These are phyloP conservation scores for Eucalyptus microcorys DNA, from an alignment of 345 rosid species.

Conservation along the genomic window DNA sequence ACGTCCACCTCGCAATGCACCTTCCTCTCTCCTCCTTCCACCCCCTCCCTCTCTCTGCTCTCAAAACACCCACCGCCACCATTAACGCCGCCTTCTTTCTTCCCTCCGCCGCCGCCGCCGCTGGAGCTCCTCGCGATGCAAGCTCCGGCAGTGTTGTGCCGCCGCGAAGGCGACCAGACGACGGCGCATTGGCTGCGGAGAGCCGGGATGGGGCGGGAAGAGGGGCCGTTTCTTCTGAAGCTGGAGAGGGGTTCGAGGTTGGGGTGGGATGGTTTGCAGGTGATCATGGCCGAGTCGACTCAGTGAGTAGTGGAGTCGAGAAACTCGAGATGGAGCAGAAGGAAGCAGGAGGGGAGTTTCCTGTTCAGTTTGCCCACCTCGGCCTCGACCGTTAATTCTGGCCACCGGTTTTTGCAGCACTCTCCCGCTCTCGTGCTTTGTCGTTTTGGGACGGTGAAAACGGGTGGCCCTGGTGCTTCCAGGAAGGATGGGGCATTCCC, in stretches of 20 bases:
- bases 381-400: background rate
- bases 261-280: background rate
- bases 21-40: slow-evolving; percentile 18
- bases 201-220: background rate
- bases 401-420: background rate
- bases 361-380: background rate
- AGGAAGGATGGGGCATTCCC: background rate
- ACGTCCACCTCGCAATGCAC: slow-evolving; percentile 77
- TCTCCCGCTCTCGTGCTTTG: background rate
- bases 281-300: background rate
- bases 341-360: background rate
- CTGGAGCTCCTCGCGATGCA: background rate
- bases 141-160: background rate
- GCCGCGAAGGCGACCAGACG: background rate
- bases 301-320: background rate
- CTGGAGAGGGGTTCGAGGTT: background rate
- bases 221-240: background rate
- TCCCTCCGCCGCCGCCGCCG: background rate
- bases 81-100: background rate
- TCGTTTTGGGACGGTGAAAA: background rate
- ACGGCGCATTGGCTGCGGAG: background rate
- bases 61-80: background rate
- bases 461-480: background rate
- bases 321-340: background rate
- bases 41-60: background rate